Conservation (phyloP, 2,329 filamentous ascomycete species). For the Ascochyta clinopodiicola region DNA sequence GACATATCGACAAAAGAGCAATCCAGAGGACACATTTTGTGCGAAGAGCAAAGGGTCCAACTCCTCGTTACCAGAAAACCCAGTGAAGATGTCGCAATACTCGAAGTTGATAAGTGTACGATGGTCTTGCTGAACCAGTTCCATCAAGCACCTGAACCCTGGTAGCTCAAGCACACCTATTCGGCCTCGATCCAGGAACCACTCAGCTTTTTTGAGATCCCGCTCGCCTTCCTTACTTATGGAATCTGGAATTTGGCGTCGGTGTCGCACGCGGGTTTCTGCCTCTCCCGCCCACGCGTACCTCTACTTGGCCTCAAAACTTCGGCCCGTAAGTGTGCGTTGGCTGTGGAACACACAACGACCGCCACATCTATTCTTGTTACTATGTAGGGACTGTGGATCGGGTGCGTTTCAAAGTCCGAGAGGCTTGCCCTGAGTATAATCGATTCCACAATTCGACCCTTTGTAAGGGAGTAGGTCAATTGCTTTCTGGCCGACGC, state of each 20-base stretch:
- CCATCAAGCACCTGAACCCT: neutral
- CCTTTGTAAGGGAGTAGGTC: constrained; percentile 3
- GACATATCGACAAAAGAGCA: neutral
- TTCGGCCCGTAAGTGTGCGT: neutral
- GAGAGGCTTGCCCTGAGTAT: neutral
- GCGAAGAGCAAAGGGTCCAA: neutral
- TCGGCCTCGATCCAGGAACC: neutral
- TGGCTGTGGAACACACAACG: neutral
- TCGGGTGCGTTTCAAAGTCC: neutral
- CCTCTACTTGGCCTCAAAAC: neutral
- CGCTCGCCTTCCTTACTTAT: neutral
- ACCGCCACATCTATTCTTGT: neutral
- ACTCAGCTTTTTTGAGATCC: neutral
- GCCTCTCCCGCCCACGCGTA: neutral
- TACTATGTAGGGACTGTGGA: neutral
- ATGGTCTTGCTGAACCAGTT: neutral
- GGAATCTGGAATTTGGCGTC: neutral
- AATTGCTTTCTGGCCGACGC: neutral
- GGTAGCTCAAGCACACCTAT: neutral
- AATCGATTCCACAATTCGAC: neutral
- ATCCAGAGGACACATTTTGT: neutral
- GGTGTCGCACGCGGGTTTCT: neutral
- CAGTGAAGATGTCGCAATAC: neutral
- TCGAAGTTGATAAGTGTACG: neutral
- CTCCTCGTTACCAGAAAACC: neutral